A percentile compares a stretch with the other conserved stretches of the same genome.
phyloP scores from a whole-genome alignment of 768 basidiomycete species.

The Brasilioporus rufonigricans region DNA sequence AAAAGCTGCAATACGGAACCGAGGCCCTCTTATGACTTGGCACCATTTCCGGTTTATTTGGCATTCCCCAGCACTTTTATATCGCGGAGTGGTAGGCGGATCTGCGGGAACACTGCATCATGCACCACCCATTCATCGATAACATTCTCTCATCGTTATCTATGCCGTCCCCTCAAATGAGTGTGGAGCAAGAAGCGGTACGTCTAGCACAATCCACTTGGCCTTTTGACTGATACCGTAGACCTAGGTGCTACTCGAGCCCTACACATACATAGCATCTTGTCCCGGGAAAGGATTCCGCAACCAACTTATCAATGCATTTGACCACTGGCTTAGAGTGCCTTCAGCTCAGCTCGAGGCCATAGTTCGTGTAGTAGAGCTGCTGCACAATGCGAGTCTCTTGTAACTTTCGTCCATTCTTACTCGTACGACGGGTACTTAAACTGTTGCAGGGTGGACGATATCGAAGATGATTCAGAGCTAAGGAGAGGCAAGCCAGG shows the following conservation, averaged over 20 bases:
- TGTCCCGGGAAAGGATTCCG: conserved; percentile 93
- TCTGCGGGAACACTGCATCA: background rate
- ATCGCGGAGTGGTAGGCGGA: background rate
- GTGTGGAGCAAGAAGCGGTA: conserved; percentile 25
- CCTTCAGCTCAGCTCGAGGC: conserved; percentile 65
- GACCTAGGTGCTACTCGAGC: conserved; percentile 66
- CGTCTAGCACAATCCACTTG: background rate
- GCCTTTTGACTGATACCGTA: background rate
- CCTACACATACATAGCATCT: conserved; percentile 80
- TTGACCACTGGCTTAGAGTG: conserved; percentile 91
- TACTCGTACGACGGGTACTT: background rate
- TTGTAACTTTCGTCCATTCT: conserved; percentile 51
- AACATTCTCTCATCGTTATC: conserved; percentile 34
- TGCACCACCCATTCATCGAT: conserved; percentile 38
- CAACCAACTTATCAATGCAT: conserved; percentile 80
- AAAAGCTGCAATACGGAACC: conserved; percentile 2
- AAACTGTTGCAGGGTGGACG: conserved; percentile 66
- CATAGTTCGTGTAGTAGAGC: conserved; percentile 79
- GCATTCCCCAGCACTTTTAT: conserved; percentile 7
- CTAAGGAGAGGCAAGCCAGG: conserved; percentile 84
- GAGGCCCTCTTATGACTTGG: background rate
- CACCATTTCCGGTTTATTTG: conserved; percentile 12
- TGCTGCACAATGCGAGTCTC: conserved; percentile 92
- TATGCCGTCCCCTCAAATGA: conserved; percentile 23
- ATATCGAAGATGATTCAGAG: conserved; percentile 93